Evolutionary conservation across 495 filamentous ascomycete genomes (phyloP).

Genomic region (Podospora pseudocomata): DNA sequence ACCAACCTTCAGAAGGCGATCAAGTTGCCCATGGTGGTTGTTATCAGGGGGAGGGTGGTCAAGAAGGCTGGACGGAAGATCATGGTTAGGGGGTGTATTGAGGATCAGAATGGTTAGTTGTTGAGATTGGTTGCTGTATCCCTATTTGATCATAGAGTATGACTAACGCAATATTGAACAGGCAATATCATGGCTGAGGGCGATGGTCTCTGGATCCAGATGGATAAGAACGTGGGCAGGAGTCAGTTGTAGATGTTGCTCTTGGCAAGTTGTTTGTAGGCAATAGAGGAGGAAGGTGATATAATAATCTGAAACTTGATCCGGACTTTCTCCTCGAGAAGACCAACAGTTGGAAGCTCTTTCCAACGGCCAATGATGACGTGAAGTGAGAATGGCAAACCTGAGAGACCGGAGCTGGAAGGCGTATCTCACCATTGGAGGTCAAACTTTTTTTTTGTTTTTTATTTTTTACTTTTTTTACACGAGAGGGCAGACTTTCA

Average conservation of each 20-base stretch:
- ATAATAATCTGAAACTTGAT: too few relatives aligned
- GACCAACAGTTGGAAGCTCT: too few relatives aligned
- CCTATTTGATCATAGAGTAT: neutral
- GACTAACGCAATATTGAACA: neutral
- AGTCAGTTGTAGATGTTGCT: constrained; percentile 13
- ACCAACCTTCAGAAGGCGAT: constrained; percentile 18
- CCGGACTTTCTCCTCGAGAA: too few relatives aligned
- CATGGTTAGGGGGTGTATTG: constrained; percentile 20
- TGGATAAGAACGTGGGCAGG: constrained; percentile 12
- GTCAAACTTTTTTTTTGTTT: too few relatives aligned
- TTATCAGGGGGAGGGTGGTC: constrained; percentile 23
- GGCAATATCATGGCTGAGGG: constrained; percentile 22
- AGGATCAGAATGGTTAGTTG: constrained; percentile 16
- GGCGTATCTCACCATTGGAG: too few relatives aligned
- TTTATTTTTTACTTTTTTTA: too few relatives aligned
- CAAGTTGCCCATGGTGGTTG: constrained; percentile 19
- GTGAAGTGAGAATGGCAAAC: too few relatives aligned
- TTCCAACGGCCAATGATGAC: too few relatives aligned
- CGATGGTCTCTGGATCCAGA: constrained; percentile 19
- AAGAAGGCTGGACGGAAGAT: constrained; percentile 24
- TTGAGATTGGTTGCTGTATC: neutral
- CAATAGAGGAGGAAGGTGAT: too few relatives aligned
- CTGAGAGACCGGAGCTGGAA: too few relatives aligned
- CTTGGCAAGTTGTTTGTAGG: too few relatives aligned
- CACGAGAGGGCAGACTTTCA: too few relatives aligned